Percentiles rank a stretch among this genome's conserved stretches.
Conservation (phyloP, 345 rosid species). For the Zanthoxylum bungeanum region DNA sequence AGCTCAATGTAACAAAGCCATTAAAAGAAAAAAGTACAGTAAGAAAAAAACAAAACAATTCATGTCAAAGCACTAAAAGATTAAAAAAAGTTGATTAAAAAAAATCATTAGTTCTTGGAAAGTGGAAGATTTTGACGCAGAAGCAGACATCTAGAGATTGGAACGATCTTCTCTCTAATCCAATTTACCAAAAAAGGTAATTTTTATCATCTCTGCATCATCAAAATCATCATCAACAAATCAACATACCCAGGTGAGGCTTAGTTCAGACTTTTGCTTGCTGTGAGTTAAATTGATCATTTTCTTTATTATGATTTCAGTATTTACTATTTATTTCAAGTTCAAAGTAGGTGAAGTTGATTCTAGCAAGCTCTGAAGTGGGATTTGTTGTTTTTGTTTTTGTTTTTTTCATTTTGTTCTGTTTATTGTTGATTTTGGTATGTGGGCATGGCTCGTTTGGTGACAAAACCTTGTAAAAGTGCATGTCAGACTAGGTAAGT, state of each 20-base stretch:
- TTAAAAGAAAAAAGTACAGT: no score
- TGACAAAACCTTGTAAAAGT: neutral
- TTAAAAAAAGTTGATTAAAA: slow-evolving; percentile 17
- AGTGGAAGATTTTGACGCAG: slow-evolving; percentile 41
- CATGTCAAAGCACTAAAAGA: slow-evolving; percentile 38
- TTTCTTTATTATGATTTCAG: neutral
- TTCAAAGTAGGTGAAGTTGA: neutral
- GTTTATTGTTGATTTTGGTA: slow-evolving; percentile 15
- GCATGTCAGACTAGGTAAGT: neutral
- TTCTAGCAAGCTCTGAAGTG: neutral
- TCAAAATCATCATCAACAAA: slow-evolving; percentile 9
- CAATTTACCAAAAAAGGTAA: neutral
- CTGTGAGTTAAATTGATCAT: neutral
- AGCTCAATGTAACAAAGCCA: no score
- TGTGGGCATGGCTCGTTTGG: slow-evolving; percentile 15
- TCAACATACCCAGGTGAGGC: slow-evolving; percentile 30
- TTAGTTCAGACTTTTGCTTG: slow-evolving; percentile 11
- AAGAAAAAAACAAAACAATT: slow-evolving; percentile 13
- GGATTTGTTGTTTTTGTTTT: neutral
- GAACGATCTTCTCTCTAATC: slow-evolving; percentile 23
- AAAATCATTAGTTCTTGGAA: slow-evolving; percentile 37
- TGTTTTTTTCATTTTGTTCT: neutral
- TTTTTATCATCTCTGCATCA: slow-evolving; percentile 9
- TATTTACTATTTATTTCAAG: slow-evolving; percentile 4
- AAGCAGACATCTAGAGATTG: slow-evolving; percentile 38